Evolutionary conservation across 1,139 yeast genomes (phyloP), one percentile per base, ranked within the genome.

Genomic region (Debaryomycetaceae sp.): DNA sequence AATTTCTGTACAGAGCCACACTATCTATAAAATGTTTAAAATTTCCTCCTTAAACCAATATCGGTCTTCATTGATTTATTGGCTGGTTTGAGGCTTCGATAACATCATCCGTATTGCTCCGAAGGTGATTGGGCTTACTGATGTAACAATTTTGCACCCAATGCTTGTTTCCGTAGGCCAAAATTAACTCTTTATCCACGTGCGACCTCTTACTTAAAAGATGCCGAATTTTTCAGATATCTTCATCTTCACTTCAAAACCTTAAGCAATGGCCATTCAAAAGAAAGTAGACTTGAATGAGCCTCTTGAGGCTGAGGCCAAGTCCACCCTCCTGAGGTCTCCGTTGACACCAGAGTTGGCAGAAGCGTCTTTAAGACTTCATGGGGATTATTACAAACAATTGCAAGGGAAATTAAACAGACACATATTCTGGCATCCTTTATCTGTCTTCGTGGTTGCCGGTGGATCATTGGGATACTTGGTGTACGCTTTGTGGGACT

Each of bases 321-420:
- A 78, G 15, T 67, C 87, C 7, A 74, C 74, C 1, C 73, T 84
- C 33, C 63, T 58, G 40, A 59, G 62, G 39, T 49, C 75, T 0
- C 53, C 59, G 4, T 64, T 85, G 42, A 65, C 63, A 3, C 89
- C 91, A 1, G 78, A 75, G 29, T 67, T 70, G 35, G 67, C 83
- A 2, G 77, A 78, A 40, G 86, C 85, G 6, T 77, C 83, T 1
- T 57, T 82, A 40, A 79, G 77, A 41, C 62, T 84, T 41, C 79
- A 82, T 29, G 79, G 85, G 39, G 92, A 84, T 57, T 78, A 74
- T 53, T 70, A 78, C 43, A 69, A 82, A 42, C 83, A 76, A 55
- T 64, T 73, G 36, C 86, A 81, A 54, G 65, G 81, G 2, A 48
- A 61, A 30, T 70, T 81, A 39, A 80, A 78, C 51, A 65, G 60